A percentile compares a stretch with the other conserved stretches of the same genome.
phyloP scores from a whole-genome alignment of 257 asterid species.

The Nicotiana tabacum region DNA sequence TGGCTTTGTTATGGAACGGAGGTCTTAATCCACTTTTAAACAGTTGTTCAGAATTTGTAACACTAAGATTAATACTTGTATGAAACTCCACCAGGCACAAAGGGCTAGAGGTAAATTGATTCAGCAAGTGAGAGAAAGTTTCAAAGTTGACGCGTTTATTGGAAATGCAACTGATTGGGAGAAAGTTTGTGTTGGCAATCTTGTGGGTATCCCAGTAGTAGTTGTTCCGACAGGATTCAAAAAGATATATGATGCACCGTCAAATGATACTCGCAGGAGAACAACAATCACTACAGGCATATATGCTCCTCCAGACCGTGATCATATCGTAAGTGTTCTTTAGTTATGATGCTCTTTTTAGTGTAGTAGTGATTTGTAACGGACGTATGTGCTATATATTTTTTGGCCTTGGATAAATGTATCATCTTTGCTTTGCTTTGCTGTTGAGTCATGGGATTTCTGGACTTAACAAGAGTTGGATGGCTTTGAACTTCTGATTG shows the following conservation, averaged over 20 bases:
- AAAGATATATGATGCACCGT: constrained; percentile 50
- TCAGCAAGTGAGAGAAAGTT: constrained; percentile 55
- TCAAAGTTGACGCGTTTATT: constrained; percentile 76
- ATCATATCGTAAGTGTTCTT: constrained; percentile 61
- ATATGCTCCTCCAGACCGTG: constrained; percentile 79
- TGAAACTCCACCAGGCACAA: constrained; percentile 52
- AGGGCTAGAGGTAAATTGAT: constrained; percentile 80
- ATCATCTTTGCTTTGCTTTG: not conserved
- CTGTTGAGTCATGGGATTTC: not conserved
- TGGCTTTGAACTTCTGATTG: not conserved
- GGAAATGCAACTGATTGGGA: constrained; percentile 96
- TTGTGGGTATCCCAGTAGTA: constrained; percentile 80
- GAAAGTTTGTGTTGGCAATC: constrained; percentile 72
- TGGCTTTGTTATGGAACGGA: not conserved
- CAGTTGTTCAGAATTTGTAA: not conserved
- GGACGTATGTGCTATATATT: not conserved
- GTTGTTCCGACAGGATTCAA: constrained; percentile 78
- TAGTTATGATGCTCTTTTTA: not conserved
- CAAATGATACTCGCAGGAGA: constrained; percentile 53
- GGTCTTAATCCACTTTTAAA: not conserved
- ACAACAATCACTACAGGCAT: constrained; percentile 73
- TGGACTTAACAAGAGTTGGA: not conserved
- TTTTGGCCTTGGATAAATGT: not conserved
- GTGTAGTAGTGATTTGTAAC: not conserved
- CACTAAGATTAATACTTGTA: not conserved